Evolutionary conservation across 2,329 filamentous ascomycete species (phyloP), one percentile per base, ranked within the genome.

Genomic region (Davidsoniella virescens): DNA sequence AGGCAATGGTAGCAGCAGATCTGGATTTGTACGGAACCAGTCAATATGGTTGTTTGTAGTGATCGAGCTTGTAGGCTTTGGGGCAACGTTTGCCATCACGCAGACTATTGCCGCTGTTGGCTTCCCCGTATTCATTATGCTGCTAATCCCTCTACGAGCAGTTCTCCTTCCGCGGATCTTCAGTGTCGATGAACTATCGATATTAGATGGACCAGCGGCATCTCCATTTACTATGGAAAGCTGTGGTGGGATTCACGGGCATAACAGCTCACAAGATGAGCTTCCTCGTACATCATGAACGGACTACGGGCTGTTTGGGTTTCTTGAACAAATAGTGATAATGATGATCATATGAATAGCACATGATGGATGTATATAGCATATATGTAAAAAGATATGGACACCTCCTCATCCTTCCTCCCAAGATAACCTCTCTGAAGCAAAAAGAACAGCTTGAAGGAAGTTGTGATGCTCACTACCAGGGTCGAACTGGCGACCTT

Each of bases 51-150:
- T 65, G 3, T 90, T 88, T 59, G 80, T 87, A 5, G 65, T 64
- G 6, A 63, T 87, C 33, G 79, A 87, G 63, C 64, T 88, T 3
- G 20, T 80, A 41, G 82, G 77, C 0, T 87, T 88, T 57, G 84
- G 71, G 2, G 83, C 80, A 18, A 90, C 84, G 0, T 87, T 90
- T 61, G 84, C 84, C 53, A 84, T 88, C 58, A 87, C 84, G 0
- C 80, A 90, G 65, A 88, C 84, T 0, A 81, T 88, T 46, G 84
- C 84, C 2, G 84, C 84, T 2, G 84, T 90, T 9, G 84, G 84
- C 0, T 90, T 88, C 56, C 84, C 84, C 7, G 71, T 87, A 36
- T 74, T 86, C 55, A 86, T 87, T 58, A 64, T 87, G 44, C 63
- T 76, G 14, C 67, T 87, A 4, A 79, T 87, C 20, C 83, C 83